Evolutionary conservation across 2,329 filamentous ascomycete genomes (phyloP), one percentile per base, ranked within the genome.

Genomic region (Didymella keratinophila): DNA sequence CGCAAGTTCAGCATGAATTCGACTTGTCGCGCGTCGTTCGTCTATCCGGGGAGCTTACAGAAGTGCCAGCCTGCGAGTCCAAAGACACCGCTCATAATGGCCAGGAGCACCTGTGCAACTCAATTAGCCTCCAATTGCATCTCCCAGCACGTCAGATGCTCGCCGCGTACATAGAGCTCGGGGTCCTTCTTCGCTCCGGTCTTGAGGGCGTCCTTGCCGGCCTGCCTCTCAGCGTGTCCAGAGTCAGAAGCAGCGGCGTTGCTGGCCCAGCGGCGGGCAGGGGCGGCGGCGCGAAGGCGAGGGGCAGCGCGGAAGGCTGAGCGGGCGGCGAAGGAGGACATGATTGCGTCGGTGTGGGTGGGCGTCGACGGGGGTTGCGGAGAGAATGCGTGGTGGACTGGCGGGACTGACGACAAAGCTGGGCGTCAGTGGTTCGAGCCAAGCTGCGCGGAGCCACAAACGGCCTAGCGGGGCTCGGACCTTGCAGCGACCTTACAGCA

Each of bases 61-160:
- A 95, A 91, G 82, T 93, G 92, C 87, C 89, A 96, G 77, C 94
- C 94, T 68, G 92, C 94, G 71, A 95, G 88, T 74, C 89, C 88
- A 75, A 97, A 90, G 72, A 92, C 90, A 78, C 89, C 89, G 72
- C 90, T 88, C 92, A 98, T 97, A 78, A 98, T 89, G 75, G 87
- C 91, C 65, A 93, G 86, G 67, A 99, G 90, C 75, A 98, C 88
- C 95, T 98, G 73, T 58, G 34, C 18, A 43, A 30, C 44, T 53
- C 44, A 57, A 67, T 75, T 66, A 75, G 71, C 70, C 47, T 50
- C 52, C 56, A 36, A 48, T 16, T 11, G 42, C 42, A 12, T 30
- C 4, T 25, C 16, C 9, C 23, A 9, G 66, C 23, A 25, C 34
- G 25, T 20, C 12, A 34, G 28, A 28, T 44, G 52, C 39, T 44